Conservation (phyloP, 768 basidiomycete species). For the Daedaleopsis nitida region DNA sequence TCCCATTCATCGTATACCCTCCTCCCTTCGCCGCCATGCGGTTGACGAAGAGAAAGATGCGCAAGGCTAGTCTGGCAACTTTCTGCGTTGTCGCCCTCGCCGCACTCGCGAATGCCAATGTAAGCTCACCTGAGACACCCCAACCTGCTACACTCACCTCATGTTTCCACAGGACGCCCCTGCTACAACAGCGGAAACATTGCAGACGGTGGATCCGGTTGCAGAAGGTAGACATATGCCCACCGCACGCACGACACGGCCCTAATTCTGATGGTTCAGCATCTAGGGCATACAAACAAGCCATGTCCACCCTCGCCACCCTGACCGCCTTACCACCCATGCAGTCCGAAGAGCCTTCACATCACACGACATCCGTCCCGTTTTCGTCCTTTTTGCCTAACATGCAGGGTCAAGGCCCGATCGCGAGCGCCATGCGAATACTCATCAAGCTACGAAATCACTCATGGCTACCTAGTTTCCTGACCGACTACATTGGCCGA, state of each 20-base stretch:
- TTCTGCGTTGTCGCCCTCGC: constrained; percentile 33
- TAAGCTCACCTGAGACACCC: constrained; percentile 14
- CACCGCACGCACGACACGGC: not conserved
- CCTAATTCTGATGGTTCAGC: constrained; percentile 43
- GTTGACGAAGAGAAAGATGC: constrained; percentile 6
- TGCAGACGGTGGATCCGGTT: constrained; percentile 21
- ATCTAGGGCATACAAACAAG: constrained; percentile 74
- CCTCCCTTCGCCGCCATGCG: not conserved
- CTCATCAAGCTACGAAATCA: constrained; percentile 65
- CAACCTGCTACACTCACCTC: no score
- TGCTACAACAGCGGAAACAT: not conserved
- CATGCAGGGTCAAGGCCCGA: constrained; percentile 74
- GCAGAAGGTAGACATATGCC: constrained; percentile 22
- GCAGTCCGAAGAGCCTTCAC: constrained; percentile 54
- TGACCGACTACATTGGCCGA: constrained; percentile 45
- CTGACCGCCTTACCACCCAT: constrained; percentile 62
- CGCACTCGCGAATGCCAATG: constrained; percentile 23
- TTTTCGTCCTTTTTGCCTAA: constrained; percentile 70
- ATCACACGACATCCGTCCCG: constrained; percentile 52
- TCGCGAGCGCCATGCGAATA: constrained; percentile 72
- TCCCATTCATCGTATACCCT: not conserved
- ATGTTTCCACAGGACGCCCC: constrained; percentile 4
- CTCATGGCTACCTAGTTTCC: constrained; percentile 47
- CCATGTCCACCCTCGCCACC: constrained; percentile 64
- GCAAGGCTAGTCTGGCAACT: constrained; percentile 33